Percentiles rank a stretch among this genome's conserved stretches.
These are phyloP conservation scores for Rhynchosporium agropyri DNA, from an alignment of 2,329 filamentous ascomycete genomes.

Conservation along the genomic window DNA sequence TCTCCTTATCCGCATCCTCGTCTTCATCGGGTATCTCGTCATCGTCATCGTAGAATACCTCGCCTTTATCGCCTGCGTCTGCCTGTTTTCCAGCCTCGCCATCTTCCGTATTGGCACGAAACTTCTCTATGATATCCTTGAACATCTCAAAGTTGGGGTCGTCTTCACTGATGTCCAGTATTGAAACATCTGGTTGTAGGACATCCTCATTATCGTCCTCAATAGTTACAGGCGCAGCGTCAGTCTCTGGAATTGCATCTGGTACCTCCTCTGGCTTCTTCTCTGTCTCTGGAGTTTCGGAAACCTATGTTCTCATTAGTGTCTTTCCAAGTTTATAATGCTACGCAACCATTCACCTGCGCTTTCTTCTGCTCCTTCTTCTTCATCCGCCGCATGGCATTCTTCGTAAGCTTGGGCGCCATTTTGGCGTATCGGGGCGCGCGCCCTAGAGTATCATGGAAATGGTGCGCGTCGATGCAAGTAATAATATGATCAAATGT, in stretches of 20 bases:
- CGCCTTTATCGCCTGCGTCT: constrained; percentile 75
- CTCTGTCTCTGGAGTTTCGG: constrained; percentile 38
- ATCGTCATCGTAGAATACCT: constrained; percentile 81
- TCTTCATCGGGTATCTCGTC: constrained; percentile 86
- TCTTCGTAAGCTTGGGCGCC: constrained; percentile 75
- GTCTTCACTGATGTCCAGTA: constrained; percentile 59
- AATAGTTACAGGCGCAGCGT: constrained; percentile 42
- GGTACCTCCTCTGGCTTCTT: constrained; percentile 33
- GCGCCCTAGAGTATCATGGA: constrained; percentile 17
- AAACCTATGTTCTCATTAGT: constrained; percentile 42
- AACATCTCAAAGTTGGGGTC: constrained; percentile 84
- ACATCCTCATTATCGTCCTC: constrained; percentile 39
- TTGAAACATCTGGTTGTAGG: constrained; percentile 51
- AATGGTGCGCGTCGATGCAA: neutral
- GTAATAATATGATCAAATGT: neutral
- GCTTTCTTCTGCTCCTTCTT: constrained; percentile 89
- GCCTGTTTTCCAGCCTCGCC: constrained; percentile 66
- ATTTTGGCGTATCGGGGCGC: constrained; percentile 49
- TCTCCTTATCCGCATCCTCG: constrained; percentile 64
- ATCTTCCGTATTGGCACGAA: constrained; percentile 66
- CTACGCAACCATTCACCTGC: constrained; percentile 48
- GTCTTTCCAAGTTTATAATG: neutral
- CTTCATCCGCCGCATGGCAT: constrained; percentile 88
- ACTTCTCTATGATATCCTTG: constrained; percentile 80
- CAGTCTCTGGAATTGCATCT: constrained; percentile 41